Evolutionary conservation across 768 basidiomycete species (phyloP).

Genomic region (Hemileccinum rubropunctum): DNA sequence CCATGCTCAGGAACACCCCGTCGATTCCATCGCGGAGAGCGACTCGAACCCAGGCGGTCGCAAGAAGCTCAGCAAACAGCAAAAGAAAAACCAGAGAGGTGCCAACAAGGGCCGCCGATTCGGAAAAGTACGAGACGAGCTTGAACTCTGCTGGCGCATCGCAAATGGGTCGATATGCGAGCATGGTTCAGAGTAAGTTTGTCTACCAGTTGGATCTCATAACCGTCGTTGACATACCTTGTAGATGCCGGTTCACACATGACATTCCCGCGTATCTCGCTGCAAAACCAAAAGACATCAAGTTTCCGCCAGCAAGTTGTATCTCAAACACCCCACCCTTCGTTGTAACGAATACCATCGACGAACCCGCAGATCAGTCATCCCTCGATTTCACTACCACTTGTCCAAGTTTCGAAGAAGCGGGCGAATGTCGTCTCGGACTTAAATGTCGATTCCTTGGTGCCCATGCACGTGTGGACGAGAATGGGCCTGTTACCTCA

Average conservation of each 20-base stretch:
- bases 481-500: constrained; percentile 43
- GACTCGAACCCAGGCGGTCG: constrained; percentile 16
- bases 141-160: constrained; percentile 80
- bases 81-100: constrained; percentile 72
- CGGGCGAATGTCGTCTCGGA: constrained; percentile 44
- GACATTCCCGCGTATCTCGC: constrained; percentile 73
- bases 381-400: constrained; percentile 23
- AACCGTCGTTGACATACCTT: not conserved
- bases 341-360: constrained; percentile 25
- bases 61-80: constrained; percentile 54
- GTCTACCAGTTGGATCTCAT: not conserved
- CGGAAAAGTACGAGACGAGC: constrained; percentile 71
- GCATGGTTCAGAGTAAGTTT: constrained; percentile 57
- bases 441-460: constrained; percentile 91
- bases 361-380: not conserved
- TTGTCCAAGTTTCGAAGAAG: constrained; percentile 28
- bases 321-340: constrained; percentile 53
- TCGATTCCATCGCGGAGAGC: constrained; percentile 34
- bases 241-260: constrained; percentile 80
- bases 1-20: constrained; percentile 17
- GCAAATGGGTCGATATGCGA: constrained; percentile 72
- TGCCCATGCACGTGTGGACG: constrained; percentile 58
- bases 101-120: constrained; percentile 84
- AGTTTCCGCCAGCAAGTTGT: constrained; percentile 45
- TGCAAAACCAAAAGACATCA: constrained; percentile 72